Evolutionary conservation across 2,329 filamentous ascomycete species (phyloP), one percentile per base, ranked within the genome.

Genomic region (Fusarium caatingaense): DNA sequence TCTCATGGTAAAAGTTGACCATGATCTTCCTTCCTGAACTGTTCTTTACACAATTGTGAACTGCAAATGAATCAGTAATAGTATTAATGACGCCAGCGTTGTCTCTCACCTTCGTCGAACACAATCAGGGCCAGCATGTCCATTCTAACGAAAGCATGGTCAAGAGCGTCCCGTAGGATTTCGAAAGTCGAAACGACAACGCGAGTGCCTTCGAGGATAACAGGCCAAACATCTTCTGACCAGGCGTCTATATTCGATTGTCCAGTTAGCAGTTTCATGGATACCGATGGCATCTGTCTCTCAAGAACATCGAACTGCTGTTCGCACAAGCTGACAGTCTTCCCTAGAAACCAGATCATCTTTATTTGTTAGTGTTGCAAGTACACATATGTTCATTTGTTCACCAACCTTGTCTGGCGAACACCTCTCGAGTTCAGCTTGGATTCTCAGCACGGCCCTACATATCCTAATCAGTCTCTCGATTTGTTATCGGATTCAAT

Each of bases 121-220:
- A 97, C 86, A 18, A 97, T 80, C 7, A 97, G 82, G 8, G 90
- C 84, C 23, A 97, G 79, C 4, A 82, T 83, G 1, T 82, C 76
- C 73, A 97, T 86, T 3, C 77, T 83, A 3, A 97, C 86, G 76
- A 97, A 97, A 0, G 86, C 92, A 79, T 96, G 92, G 2, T 80
- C 82, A 42, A 97, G 83, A 5, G 92, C 93, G 78, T 97, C 92
- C 5, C 88, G 81, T 15, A 97, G 83, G 3, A 97, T 86, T 64
- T 92, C 89, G 64, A 91, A 89, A 0, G 94, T 96, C 0, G 92
- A 93, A 3, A 97, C 85, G 8, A 97, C 87, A n/a, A 97, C 84
- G 2, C 88, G 85, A 23, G 92, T 85, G 49, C 90, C 89, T 5
- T 81, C 72, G 2, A 97, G 81, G 3, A 91, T 84, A 1, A 82